Evolutionary conservation across 1,139 yeast genomes (phyloP).

Genomic region (Eremothecium sinecaudum): DNA sequence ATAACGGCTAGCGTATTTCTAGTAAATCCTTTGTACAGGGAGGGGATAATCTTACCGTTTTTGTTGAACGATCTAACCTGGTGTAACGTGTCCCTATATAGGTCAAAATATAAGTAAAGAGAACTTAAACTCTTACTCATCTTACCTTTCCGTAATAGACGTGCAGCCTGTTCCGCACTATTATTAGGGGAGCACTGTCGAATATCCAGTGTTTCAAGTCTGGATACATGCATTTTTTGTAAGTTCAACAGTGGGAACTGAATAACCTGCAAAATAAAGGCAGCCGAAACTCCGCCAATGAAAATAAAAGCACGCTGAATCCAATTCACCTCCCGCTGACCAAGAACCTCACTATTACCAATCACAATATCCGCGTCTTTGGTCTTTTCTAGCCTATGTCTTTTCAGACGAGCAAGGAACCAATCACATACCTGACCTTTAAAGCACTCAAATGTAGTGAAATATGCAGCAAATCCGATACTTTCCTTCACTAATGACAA

Average conservation of each 20-base stretch:
- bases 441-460: constrained; percentile 74
- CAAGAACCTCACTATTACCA: constrained; percentile 8
- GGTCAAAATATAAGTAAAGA: constrained; percentile 41
- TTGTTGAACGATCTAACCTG: constrained; percentile 45
- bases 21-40: constrained; percentile 71
- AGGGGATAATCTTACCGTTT: constrained; percentile 52
- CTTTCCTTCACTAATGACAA: constrained; percentile 72
- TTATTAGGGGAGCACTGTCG: constrained; percentile 38
- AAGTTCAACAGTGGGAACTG: constrained; percentile 78
- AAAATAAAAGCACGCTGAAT: constrained; percentile 64
- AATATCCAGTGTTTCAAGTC: constrained; percentile 73
- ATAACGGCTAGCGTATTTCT: constrained; percentile 65
- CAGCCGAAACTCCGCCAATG: constrained; percentile 86
- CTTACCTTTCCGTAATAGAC: constrained; percentile 15
- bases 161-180: constrained; percentile 5
- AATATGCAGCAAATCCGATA: constrained; percentile 78
- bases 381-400: constrained; percentile 30
- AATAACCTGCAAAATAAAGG: constrained; percentile 61
- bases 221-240: constrained; percentile 68
- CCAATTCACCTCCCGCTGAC: constrained; percentile 33
- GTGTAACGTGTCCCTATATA: constrained; percentile 62
- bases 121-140: constrained; percentile 14
- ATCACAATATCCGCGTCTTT: constrained; percentile 11
- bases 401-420: constrained; percentile 33
- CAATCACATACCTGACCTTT: constrained; percentile 54